Evolutionary conservation across 345 rosid species (phyloP), one percentile per base, ranked within the genome.

Genomic region (Nasturtium officinale): DNA sequence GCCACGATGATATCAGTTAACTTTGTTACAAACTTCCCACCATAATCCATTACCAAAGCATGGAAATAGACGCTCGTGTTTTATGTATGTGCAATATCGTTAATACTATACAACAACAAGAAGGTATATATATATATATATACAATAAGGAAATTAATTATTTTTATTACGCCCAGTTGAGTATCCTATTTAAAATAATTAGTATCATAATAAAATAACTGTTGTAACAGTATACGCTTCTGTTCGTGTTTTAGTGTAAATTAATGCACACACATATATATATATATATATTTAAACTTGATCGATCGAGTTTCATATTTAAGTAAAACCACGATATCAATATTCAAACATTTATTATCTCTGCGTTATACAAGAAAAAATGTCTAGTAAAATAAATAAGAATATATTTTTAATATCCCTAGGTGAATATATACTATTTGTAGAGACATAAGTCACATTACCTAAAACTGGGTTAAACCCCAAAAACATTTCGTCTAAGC

Each of bases 1-100:
- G 16, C 74, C 52, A 43, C 69, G 62, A 67, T 60, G 74, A 67
- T 74, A 50, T 61, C 68, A 32, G 13, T 30, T n/a, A 25, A 51
- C 46, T n/a, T n/a, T n/a, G n/a, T n/a, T 50, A 7, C 37, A 59
- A 59, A 5, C 25, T 67, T 42, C 16, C 29, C 54, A 67, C 55
- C 61, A 43, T 53, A 38, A 53, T 16, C 38, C 37, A 67, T 52
- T 2, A 18, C 52, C 48, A 26, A 48, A 57, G 29, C 33, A 58
- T 74, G 46, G 40, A 50, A 28, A 38, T 50, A 48, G 25, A 18
- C 61, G 61, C 20, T 28, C 50, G 67, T 26, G 42, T 53, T 61
- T 56, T 16, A 9, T 26, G 52, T 65, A 5, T 37, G 35, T 65
- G 29, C 40, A 32, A 10, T 63, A 46, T 35, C 28, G 26, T 47